These are phyloP conservation scores for Rhodotorula sp. DNA, from an alignment of 1,284 basidiomycete species.

Conservation along the genomic window DNA sequence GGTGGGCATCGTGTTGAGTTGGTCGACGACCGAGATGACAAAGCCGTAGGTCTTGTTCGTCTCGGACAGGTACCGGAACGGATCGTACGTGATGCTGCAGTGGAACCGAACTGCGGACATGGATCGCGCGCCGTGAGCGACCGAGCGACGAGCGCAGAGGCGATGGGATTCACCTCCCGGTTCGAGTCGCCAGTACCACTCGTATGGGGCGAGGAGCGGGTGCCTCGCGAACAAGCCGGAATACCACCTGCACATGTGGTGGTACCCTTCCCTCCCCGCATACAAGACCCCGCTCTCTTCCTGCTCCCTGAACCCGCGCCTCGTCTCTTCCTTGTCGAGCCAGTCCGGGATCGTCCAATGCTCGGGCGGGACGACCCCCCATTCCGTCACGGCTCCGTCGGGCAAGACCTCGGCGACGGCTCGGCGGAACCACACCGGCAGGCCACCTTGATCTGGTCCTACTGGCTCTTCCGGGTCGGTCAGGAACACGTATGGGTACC, in stretches of 20 bases:
- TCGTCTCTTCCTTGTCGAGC: conserved; percentile 29
- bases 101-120: conserved; percentile 43
- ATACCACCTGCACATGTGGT: conserved; percentile 43
- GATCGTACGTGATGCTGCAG: conserved; percentile 51
- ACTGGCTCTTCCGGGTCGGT: conserved; percentile 29
- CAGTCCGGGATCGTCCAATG: conserved; percentile 41
- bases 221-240: conserved; percentile 42
- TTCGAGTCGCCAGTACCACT: conserved; percentile 52
- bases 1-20: conserved; percentile 47
- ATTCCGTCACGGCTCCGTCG: conserved; percentile 30
- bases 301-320: conserved; percentile 34
- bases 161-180: conserved; percentile 45
- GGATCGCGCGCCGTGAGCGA: neutral
- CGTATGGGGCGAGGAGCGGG: conserved; percentile 44
- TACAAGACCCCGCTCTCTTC: conserved; percentile 40
- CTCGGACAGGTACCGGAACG: conserved; percentile 45
- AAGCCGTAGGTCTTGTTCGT: conserved; percentile 48
- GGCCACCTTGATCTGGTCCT: neutral
- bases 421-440: conserved; percentile 32
- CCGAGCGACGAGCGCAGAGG: neutral
- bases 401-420: conserved; percentile 27
- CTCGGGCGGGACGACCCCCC: conserved; percentile 27
- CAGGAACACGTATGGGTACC: conserved; percentile 44
- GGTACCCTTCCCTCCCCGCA: conserved; percentile 42
- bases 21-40: conserved; percentile 50